Conservation (phyloP, 208 protist species). For the Wallacemonas sp. region DNA sequence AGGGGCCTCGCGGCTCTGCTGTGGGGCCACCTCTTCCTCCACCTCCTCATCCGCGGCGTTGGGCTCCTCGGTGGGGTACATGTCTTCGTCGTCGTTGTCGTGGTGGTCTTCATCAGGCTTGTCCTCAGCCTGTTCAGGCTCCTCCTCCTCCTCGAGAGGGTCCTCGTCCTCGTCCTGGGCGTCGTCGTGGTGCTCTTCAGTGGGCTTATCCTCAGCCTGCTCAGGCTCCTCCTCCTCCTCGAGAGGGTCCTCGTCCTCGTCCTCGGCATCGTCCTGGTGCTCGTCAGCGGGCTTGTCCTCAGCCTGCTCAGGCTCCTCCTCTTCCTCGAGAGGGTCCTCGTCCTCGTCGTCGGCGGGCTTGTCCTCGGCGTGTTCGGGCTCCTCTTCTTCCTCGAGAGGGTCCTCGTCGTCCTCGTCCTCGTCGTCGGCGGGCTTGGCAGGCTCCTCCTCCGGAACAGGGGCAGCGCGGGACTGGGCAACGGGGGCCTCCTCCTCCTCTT, state of each 20-base stretch:
- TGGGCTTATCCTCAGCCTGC: neutral
- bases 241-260: conserved; percentile 5
- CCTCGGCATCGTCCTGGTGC: neutral
- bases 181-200: conserved; percentile 12
- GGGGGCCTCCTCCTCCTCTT: conserved; percentile 9
- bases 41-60: conserved; percentile 10
- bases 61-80: conserved; percentile 6
- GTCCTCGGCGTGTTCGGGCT: neutral
- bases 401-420: conserved; percentile 9
- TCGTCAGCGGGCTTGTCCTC: neutral
- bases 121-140: neutral
- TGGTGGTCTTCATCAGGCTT: conserved; percentile 6
- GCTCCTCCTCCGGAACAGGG: conserved; percentile 4
- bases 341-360: conserved; percentile 14
- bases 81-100: conserved; percentile 10
- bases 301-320: conserved; percentile 5
- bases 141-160: conserved; percentile 10
- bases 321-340: conserved; percentile 5
- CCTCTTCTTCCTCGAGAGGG: conserved; percentile 15
- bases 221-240: conserved; percentile 11
- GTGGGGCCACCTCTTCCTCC: neutral
- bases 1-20: neutral
- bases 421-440: neutral
- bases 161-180: conserved; percentile 19
- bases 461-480: conserved; percentile 10